These are phyloP conservation scores for Aspergillus sp. DNA, from an alignment of 2,329 filamentous ascomycete genomes.

Conservation along the genomic window DNA sequence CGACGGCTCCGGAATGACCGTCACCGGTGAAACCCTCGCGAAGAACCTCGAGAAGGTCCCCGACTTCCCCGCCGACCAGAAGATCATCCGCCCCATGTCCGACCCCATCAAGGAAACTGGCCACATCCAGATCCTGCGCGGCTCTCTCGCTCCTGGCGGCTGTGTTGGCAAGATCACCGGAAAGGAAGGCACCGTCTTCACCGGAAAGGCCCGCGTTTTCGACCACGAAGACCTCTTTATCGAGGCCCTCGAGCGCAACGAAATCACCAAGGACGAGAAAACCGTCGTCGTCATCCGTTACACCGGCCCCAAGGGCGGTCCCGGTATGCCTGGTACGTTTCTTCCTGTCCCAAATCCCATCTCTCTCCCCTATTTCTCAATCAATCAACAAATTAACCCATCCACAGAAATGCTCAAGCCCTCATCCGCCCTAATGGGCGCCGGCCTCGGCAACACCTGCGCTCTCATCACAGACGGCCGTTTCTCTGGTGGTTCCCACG, in stretches of 20 bases:
- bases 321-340: constrained; percentile 58
- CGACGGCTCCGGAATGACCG: constrained; percentile 60
- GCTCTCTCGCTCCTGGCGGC: constrained; percentile 67
- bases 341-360: not conserved
- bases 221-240: constrained; percentile 71
- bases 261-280: constrained; percentile 74
- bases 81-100: constrained; percentile 67
- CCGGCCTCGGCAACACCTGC: constrained; percentile 67
- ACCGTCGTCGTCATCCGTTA: constrained; percentile 75
- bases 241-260: constrained; percentile 63
- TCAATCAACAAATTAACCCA: not conserved
- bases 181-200: constrained; percentile 69
- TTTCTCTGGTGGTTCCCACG: constrained; percentile 70
- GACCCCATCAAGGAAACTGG: constrained; percentile 70
- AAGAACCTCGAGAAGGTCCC: constrained; percentile 60
- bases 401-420: constrained; percentile 65
- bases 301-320: constrained; percentile 49
- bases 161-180: constrained; percentile 75
- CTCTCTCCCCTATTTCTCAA: too few species aligned
- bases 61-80: constrained; percentile 67
- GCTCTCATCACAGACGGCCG: constrained; percentile 70
- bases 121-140: constrained; percentile 71
- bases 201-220: constrained; percentile 69
- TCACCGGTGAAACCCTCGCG: constrained; percentile 59
- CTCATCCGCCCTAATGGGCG: constrained; percentile 70